Percentiles rank a stretch among this genome's conserved stretches.
Conservation (phyloP, 768 basidiomycete species). For the Lentinula guzmanii region DNA sequence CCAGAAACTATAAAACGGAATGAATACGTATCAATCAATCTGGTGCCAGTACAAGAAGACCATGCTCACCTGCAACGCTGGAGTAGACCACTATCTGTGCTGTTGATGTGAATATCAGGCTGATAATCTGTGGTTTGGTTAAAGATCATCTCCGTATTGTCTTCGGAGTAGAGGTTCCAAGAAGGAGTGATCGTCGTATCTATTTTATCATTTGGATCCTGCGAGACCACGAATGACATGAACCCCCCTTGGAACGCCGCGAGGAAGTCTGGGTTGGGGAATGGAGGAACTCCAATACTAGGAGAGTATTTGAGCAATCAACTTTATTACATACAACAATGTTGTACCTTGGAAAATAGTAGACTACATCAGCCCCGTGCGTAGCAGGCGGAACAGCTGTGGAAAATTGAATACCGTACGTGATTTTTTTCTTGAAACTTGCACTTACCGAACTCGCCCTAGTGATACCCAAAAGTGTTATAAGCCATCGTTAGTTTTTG, state of each 20-base stretch:
- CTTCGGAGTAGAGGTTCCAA: slow-evolving; percentile 10
- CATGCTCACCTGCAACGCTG: slow-evolving; percentile 18
- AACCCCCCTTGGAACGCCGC: slow-evolving; percentile 17
- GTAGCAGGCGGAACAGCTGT: slow-evolving; percentile 14
- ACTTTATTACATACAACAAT: background rate
- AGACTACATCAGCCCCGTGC: slow-evolving; percentile 12
- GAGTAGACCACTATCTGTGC: slow-evolving; percentile 13
- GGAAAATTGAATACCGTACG: background rate
- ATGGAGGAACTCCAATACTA: slow-evolving; percentile 1
- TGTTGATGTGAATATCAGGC: slow-evolving; percentile 10
- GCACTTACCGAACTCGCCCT: slow-evolving; percentile 19
- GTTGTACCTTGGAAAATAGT: slow-evolving; percentile 12
- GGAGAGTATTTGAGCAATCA: background rate
- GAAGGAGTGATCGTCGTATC: slow-evolving; percentile 13
- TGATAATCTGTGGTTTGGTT: slow-evolving; percentile 12
- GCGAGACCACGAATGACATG: slow-evolving; percentile 14
- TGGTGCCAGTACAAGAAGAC: background rate
- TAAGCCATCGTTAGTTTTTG: background rate
- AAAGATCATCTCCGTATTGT: slow-evolving; percentile 24
- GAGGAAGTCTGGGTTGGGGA: slow-evolving; percentile 17
- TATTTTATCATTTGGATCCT: slow-evolving; percentile 14
- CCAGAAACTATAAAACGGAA: slow-evolving; percentile 4
- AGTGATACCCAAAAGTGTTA: background rate
- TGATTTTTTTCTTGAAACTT: background rate
- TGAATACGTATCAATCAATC: background rate